phyloP scores from a whole-genome alignment of 805 yeast species.

The Dipodascus geniculatus region DNA sequence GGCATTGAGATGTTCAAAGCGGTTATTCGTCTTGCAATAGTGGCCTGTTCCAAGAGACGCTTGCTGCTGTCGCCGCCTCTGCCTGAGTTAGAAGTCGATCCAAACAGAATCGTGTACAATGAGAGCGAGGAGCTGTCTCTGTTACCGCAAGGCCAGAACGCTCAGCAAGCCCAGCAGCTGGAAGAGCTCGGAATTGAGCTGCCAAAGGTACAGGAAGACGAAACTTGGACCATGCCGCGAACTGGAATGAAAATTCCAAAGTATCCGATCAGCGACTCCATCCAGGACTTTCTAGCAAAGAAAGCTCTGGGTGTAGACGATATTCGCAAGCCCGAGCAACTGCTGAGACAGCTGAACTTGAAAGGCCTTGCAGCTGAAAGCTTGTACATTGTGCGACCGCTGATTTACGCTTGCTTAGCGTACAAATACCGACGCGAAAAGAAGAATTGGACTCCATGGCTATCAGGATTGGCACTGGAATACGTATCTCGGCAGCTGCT shows the following conservation, averaged over 20 bases:
- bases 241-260: conserved; percentile 15
- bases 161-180: neutral
- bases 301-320: conserved; percentile 24
- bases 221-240: conserved; percentile 19
- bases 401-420: conserved; percentile 26
- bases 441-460: conserved; percentile 31
- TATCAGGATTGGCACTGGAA: conserved; percentile 26
- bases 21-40: conserved; percentile 21
- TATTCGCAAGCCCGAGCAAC: conserved; percentile 21
- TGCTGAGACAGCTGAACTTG: conserved; percentile 19
- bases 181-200: neutral
- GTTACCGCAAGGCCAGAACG: neutral
- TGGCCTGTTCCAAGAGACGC: conserved; percentile 18
- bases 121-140: neutral
- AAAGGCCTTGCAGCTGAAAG: conserved; percentile 23
- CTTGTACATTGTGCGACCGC: conserved; percentile 28
- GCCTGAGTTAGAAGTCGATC: conserved; percentile 27
- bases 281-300: conserved; percentile 14
- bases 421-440: conserved; percentile 14
- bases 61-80: conserved; percentile 22
- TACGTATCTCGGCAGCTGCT: conserved; percentile 21
- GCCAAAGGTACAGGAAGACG: neutral
- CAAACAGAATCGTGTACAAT: conserved; percentile 12
- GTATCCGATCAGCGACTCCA: conserved; percentile 9
- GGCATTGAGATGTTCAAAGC: conserved; percentile 24